A percentile compares a stretch with the other conserved stretches of the same genome.
phyloP scores from a whole-genome alignment of 225 moss, liverwort and hornwort species.

The Lunularia cruciata region DNA sequence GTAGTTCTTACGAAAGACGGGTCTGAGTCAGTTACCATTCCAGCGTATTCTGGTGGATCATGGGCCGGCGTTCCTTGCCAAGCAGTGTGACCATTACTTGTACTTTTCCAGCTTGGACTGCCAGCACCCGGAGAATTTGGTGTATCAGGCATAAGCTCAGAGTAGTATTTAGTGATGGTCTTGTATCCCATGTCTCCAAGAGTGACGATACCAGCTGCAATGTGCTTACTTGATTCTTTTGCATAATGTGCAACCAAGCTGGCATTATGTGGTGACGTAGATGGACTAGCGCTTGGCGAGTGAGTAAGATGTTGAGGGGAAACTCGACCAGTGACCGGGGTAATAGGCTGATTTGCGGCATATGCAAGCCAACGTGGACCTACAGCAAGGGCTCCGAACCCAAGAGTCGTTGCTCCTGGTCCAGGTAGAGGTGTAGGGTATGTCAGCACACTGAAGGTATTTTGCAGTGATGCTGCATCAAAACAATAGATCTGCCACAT shows the following conservation, averaged over 20 bases:
- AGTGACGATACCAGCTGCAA: constrained; percentile 92
- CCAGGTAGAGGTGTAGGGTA: constrained; percentile 70
- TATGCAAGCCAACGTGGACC: constrained; percentile 98
- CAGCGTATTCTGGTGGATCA: constrained; percentile 79
- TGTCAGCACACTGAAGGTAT: constrained; percentile 79
- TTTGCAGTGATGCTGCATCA: constrained; percentile 84
- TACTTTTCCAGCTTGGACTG: constrained; percentile 73
- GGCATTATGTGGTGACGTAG: constrained; percentile 89
- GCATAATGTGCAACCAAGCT: constrained; percentile 89
- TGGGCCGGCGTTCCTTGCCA: constrained; percentile 69
- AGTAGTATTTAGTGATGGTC: constrained; percentile 73
- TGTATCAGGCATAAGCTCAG: constrained; percentile 87
- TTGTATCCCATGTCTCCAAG: constrained; percentile 91
- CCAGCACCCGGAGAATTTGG: constrained; percentile 60
- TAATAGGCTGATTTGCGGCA: constrained; percentile 83
- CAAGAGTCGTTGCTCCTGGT: constrained; percentile 55
- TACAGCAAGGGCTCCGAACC: constrained; percentile 91
- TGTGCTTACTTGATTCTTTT: constrained; percentile 91
- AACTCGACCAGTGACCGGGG: constrained; percentile 80
- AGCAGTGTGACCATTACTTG: constrained; percentile 58
- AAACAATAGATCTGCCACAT: constrained; percentile 86
- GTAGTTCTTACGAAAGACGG: no score
- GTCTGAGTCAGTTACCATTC: constrained; percentile 52
- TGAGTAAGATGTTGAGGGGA: constrained; percentile 93
- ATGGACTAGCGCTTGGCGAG: constrained; percentile 91